Conservation (phyloP, 208 protist species). For the Tritrichomonas musculus region DNA sequence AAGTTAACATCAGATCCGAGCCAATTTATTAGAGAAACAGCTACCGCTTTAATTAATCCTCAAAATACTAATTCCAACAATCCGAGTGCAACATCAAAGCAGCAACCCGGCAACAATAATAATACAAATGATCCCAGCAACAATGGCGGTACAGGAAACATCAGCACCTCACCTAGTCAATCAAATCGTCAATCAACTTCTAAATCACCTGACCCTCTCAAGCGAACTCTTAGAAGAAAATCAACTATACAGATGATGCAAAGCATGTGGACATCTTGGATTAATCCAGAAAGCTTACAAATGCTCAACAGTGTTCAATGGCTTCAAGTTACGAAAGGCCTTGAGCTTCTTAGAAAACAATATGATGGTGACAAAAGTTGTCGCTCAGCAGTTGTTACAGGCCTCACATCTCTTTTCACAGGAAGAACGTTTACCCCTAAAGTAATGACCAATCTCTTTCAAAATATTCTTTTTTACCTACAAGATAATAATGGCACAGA, state of each 20-base stretch:
- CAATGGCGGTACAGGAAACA: neutral
- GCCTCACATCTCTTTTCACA: neutral
- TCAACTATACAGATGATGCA: neutral
- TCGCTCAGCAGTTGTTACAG: neutral
- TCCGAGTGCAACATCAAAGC: too few relatives aligned
- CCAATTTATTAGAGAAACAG: neutral
- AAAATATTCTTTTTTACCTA: neutral
- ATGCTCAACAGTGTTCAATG: neutral
- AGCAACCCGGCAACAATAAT: too few relatives aligned
- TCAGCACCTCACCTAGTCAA: neutral
- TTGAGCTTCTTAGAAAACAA: neutral
- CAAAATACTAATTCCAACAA: too few relatives aligned
- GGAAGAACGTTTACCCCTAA: slow-evolving; percentile 24
- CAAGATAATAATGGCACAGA: neutral
- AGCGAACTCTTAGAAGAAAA: neutral
- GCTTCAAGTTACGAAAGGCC: neutral
- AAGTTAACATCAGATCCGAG: neutral
- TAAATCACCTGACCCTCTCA: neutral
- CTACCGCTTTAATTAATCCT: neutral
- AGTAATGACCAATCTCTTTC: neutral
- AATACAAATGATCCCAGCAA: too few relatives aligned
- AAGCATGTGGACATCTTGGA: neutral
- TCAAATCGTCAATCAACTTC: neutral
- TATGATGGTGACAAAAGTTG: neutral
- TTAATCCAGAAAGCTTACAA: neutral